Percentiles rank a stretch among this genome's conserved stretches.
These are phyloP conservation scores for Myrmaecium sp. DNA, from an alignment of 2,329 filamentous ascomycete species.

Conservation along the genomic window DNA sequence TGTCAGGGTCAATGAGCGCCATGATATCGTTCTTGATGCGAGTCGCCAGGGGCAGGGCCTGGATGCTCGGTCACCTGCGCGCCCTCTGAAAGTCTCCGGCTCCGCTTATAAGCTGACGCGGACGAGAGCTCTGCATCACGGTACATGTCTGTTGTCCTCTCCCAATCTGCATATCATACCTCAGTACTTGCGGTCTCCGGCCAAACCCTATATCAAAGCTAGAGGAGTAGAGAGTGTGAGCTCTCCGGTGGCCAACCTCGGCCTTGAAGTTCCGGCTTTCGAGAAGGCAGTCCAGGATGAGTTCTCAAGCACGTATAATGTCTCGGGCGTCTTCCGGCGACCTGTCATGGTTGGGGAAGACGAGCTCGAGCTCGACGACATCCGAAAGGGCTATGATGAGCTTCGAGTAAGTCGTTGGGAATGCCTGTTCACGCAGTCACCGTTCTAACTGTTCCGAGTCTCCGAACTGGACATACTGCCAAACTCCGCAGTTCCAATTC, in stretches of 20 bases:
- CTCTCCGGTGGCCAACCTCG: constrained; percentile 67
- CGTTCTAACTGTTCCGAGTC: constrained; percentile 31
- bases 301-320: constrained; percentile 56
- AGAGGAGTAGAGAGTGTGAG: constrained; percentile 84
- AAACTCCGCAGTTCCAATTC: constrained; percentile 72
- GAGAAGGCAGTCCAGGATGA: constrained; percentile 30
- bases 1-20: constrained; percentile 68
- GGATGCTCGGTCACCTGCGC: constrained; percentile 17
- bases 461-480: constrained; percentile 60
- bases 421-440: constrained; percentile 1
- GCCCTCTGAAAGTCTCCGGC: constrained; percentile 63
- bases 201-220: constrained; percentile 57
- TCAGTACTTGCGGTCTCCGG: constrained; percentile 59
- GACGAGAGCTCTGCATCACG: constrained; percentile 72
- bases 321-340: constrained; percentile 19
- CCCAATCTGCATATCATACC: constrained; percentile 56
- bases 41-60: constrained; percentile 21
- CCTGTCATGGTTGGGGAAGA: constrained; percentile 35
- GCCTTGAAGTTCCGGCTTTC: constrained; percentile 32
- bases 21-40: constrained; percentile 82
- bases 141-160: constrained; percentile 69
- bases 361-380: constrained; percentile 31
- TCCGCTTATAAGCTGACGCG: constrained; percentile 89
- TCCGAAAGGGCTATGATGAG: constrained; percentile 46
- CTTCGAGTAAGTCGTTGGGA: constrained; percentile 33